A percentile compares a stretch with the other conserved stretches of the same genome.
Evolutionary conservation across 1,139 yeast species (phyloP).

Genomic region (Protomyces inundatus): DNA sequence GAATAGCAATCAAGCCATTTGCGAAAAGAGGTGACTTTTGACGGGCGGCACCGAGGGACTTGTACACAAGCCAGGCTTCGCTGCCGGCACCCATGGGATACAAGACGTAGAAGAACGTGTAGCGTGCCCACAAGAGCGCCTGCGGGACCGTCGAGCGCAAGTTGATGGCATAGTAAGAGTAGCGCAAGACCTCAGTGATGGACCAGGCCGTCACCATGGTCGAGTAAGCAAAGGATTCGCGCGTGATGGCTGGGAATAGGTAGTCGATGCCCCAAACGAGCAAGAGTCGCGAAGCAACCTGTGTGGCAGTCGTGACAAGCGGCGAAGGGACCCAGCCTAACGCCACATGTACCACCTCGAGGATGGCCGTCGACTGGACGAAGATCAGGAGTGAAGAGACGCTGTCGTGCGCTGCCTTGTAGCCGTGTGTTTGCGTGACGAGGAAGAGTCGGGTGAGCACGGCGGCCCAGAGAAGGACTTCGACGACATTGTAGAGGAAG

Average conservation of each 20-base stretch:
- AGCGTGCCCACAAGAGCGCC: slow-evolving; percentile 61
- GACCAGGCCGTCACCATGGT: slow-evolving; percentile 83
- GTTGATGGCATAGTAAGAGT: slow-evolving; percentile 71
- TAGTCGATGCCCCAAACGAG: slow-evolving; percentile 80
- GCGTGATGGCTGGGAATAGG: slow-evolving; percentile 56
- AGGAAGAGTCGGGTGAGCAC: slow-evolving; percentile 45
- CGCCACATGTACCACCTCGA: slow-evolving; percentile 74
- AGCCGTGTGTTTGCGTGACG: slow-evolving; percentile 44
- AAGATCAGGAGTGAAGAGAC: slow-evolving; percentile 57
- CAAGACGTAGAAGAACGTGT: slow-evolving; percentile 59
- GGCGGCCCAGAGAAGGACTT: slow-evolving; percentile 63
- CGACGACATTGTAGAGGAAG: slow-evolving; percentile 56
- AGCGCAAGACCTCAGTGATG: slow-evolving; percentile 80
- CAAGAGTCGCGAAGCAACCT: slow-evolving; percentile 76
- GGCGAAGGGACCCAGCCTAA: slow-evolving; percentile 79
- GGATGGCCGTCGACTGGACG: slow-evolving; percentile 76
- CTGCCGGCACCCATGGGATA: slow-evolving; percentile 90
- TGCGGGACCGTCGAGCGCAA: slow-evolving; percentile 57
- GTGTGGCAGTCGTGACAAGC: slow-evolving; percentile 71
- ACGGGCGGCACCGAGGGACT: slow-evolving; percentile 59
- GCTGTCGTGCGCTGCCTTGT: slow-evolving; percentile 50
- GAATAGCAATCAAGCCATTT: slow-evolving; percentile 50
- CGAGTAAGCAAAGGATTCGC: slow-evolving; percentile 55
- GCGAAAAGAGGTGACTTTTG: slow-evolving; percentile 51
- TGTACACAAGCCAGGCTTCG: slow-evolving; percentile 65